A percentile compares a stretch with the other conserved stretches of the same genome.
Evolutionary conservation across 306 rosid species (phyloP).

Genomic region (Cyamopsis tetragonoloba): DNA sequence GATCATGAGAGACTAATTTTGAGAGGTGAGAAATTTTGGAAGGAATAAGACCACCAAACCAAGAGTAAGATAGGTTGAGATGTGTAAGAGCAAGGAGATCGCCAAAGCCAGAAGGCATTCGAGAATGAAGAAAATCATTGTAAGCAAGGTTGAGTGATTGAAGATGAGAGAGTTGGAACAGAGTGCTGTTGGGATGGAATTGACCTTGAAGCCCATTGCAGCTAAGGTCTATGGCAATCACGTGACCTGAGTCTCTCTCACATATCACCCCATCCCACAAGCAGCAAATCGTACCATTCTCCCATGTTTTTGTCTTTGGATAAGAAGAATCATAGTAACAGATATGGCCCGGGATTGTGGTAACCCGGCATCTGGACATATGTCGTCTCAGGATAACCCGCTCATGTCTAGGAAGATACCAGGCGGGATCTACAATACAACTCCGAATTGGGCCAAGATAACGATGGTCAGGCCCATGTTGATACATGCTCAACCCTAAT

Average conservation of each 20-base stretch:
- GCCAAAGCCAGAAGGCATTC: not conserved
- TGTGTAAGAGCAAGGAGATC: not conserved
- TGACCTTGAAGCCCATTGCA: not conserved
- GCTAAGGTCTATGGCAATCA: not conserved
- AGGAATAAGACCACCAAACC: not conserved
- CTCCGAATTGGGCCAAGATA: too few species aligned
- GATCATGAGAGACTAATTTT: not conserved
- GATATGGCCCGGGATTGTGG: too few species aligned
- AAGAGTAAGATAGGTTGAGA: not conserved
- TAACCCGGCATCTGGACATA: too few species aligned
- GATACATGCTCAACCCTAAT: too few species aligned
- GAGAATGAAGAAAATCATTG: not conserved
- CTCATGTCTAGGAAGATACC: too few species aligned
- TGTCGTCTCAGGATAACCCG: too few species aligned
- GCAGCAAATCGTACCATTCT: not conserved
- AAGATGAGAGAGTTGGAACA: not conserved
- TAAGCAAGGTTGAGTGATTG: not conserved
- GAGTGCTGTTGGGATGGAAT: not conserved
- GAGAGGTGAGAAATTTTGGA: not conserved
- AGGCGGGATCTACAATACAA: too few species aligned
- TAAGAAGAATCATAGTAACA: not conserved
- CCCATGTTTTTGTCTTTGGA: not conserved
- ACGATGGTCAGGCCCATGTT: too few species aligned
- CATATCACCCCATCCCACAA: not conserved
- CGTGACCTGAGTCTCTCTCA: not conserved